Conservation (phyloP, 805 yeast species). For the Wickerhamomyces sydowiorum region DNA sequence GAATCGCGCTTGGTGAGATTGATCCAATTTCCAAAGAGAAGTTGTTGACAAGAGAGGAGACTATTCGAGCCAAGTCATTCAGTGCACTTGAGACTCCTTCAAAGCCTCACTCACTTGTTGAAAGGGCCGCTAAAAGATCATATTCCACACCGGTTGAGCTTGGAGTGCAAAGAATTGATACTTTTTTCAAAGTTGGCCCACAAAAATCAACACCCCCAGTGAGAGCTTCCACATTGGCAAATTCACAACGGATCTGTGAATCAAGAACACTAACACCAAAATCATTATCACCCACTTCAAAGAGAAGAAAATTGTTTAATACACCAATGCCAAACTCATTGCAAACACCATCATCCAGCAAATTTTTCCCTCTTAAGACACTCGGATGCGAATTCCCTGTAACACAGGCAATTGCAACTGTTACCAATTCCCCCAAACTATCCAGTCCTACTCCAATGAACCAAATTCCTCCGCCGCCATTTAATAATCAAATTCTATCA, state of each 20-base stretch:
- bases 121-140: slow-evolving; percentile 2
- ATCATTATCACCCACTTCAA: slow-evolving; percentile 17
- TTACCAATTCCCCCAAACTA: not conserved
- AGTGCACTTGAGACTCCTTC: not conserved
- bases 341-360: slow-evolving; percentile 5
- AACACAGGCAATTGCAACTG: not conserved
- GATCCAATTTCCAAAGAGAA: slow-evolving; percentile 45
- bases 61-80: not conserved
- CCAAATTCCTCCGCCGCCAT: too few species aligned
- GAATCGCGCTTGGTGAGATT: slow-evolving; percentile 58
- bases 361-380: slow-evolving; percentile 8
- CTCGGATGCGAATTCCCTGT: not conserved
- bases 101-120: not conserved
- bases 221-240: not conserved
- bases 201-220: not conserved
- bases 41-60: slow-evolving; percentile 15
- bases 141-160: slow-evolving; percentile 1
- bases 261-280: not conserved
- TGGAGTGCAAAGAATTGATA: slow-evolving; percentile 5
- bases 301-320: slow-evolving; percentile 13
- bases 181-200: slow-evolving; percentile 7
- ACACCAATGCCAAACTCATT: not conserved
- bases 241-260: not conserved
- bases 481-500: too few species aligned
- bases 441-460: too few species aligned